Evolutionary conservation across 768 basidiomycete species (phyloP), one percentile per base, ranked within the genome.

Genomic region (Leucosporidium creatinivorum): DNA sequence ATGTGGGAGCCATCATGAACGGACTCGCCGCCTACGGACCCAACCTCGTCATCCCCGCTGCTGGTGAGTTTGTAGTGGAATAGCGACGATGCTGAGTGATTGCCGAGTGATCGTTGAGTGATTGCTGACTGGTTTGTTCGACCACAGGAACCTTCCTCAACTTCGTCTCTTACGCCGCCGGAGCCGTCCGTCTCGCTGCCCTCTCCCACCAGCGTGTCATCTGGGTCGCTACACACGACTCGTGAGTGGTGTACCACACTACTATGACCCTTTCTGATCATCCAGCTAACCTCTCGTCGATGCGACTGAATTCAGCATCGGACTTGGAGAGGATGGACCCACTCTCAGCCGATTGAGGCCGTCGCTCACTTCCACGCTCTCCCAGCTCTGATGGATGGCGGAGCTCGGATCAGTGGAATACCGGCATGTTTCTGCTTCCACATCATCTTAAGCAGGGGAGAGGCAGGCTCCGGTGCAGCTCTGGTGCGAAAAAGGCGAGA

Each of bases 1-100:
- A 83, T 73, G 96, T 96, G 93, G 89, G 88, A 74, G 93, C 93
- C 63, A 92, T 97, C 75, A 90, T 87, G 73, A 96, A 96, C 78
- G 93, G 93, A 77, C 68, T 73, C 57, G 69, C 82, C 69, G 93
- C 92, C 3, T 97, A 96, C 79, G 93, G 93, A 68, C 90, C 85
- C 25, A 68, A 69, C 67, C 67, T 74, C 74, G 86, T 93, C 76
- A 84, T 94, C 69, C 93, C 93, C 54, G 93, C 91, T 78, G 84
- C 58, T 25, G 56, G 52, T 54, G 26, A 13, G 52, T 28, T 54
- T n/a, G n/a, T n/a, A n/a, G n/a, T n/a, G n/a, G n/a, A n/a, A n/a
- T n/a, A n/a, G n/a, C n/a, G n/a, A n/a, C n/a, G n/a, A n/a, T n/a
- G n/a, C n/a, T n/a, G n/a, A n/a, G n/a, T n/a, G n/a, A n/a, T n/a